Base-by-base conservation (phyloP, 1,284 basidiomycete species). In the Trametes sp. region DNA sequence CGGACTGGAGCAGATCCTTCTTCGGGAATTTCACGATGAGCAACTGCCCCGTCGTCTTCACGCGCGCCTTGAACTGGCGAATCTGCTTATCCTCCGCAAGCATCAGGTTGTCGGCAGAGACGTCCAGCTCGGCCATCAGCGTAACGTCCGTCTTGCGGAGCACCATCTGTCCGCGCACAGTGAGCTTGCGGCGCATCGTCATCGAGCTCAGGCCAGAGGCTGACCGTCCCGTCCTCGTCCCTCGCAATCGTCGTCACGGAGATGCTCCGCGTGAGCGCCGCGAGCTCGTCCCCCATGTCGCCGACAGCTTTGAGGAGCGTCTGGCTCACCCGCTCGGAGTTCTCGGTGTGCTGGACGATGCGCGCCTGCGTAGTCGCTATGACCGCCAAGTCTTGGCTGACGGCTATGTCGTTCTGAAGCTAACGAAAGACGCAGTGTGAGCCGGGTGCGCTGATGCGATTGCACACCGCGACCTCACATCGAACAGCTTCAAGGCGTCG, bases 151-250 rank as follows among this genome's bases (percentile, higher is more conserved):
- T 46, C 26, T 41, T 38, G 13, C 23, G 21, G 24, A 60, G 46
- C 10, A 60, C 7, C 59, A 50, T 54, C 52, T 60, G 26, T 28
- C 31, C 28, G 24, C 28, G 24, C 13, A 21, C 16, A 2, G 26
- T 28, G 16, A 48, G 46, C 26, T 2, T n/a, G 14, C 24, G 10
- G 14, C n/a, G 10, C 19, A 5, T 46, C 5, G n/a, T 2, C 7
- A 16, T 4, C 7, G 13, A 16, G 33, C 9, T 36, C 21, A 8
- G 23, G 26, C 7, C 16, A 9, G 24, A 7, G 9, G 3, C 50
- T 52, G 41, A 59, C 57, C 57, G 29, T 59, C 2, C 57, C 57
- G 19, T 53, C 31, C 16, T 59, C 50, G 24, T 35, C 33, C 8
- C 10, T 23, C 1, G 28, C 19, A 11, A 59, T 11, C 26, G 41